Evolutionary conservation across 1,284 basidiomycete species (phyloP), one percentile per base, ranked within the genome.

Genomic region (Sporisorium iseilematis-ciliati): DNA sequence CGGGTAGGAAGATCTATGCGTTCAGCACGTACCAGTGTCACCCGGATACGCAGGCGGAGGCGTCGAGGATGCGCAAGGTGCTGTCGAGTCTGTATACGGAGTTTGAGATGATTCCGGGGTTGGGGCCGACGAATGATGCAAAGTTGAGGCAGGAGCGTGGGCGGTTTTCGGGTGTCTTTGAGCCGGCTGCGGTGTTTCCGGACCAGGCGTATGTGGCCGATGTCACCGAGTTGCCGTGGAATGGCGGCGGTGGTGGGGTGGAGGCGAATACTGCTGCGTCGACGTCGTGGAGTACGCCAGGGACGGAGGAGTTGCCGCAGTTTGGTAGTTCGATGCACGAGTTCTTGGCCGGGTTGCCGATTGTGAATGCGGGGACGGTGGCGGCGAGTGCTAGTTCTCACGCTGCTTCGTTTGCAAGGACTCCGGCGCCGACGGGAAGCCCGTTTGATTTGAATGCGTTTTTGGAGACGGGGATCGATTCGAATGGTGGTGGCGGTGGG

Each of bases 391-490:
- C 57, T 4, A 68, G 71, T n/a, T 57, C 70, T 2, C 51, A 54
- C 48, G 53, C 71, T 6, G 52, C 25, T 3, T 33, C 53, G 12
- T 71, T 55, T 33, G 48, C 26, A 21, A 67, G 63, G 61, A 73
- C 70, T 20, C 62, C 67, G 5, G 62, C 61, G 7, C 57, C 35
- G 1, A 60, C 46, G 8, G 54, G 29, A 1, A 65, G 57, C 12
- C 71, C 71, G 16, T 74, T 74, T 25, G 71, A 74, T 42, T 31
- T 74, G 31, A 74, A 74, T 40, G 71, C 71, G 4, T 74, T 74
- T 42, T 40, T 74, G 16, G 65, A 74, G 10, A 62, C 65, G 23
- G 65, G 65, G 23, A 65, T 69, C 29, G 59, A 57, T 26, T 29
- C 69, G 14, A 38, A 38, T 16, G 35, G 35, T 3, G 35, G 35